Base-by-base conservation (phyloP, 2,329 filamentous ascomycete species). In the Stachybotrys chartarum region DNA sequence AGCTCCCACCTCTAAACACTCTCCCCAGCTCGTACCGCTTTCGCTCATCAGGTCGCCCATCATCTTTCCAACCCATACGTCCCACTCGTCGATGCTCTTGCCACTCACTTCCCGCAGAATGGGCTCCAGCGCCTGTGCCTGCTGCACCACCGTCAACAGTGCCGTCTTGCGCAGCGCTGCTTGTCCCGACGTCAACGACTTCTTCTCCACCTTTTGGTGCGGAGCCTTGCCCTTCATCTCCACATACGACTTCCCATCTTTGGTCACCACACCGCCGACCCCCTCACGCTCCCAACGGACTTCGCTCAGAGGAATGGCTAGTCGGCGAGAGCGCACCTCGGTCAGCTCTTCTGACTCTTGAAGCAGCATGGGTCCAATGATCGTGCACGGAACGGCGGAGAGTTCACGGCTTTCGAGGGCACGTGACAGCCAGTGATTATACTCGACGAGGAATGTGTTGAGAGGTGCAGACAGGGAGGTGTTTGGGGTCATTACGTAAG, bases 41-140 rank as follows among this genome's bases (percentile, higher is more conserved):
- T 93, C 87, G 68, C 87, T 85, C 66, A 96, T 80, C 65, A 97
- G 72, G 70, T 94, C 88, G 50, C 83, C 82, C 80, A 91, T 93
- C 87, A 96, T 90, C 70, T 87, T 90, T 46, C 86, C 85, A 73
- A 89, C 84, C 92, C 92, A 97, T 47, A 84, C 78, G 69, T 95
- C 89, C 91, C 91, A 97, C 73, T 97, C 92, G 62, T 96, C 91
- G 66, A 89, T 84, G 64, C 87, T 90, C 77, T 96, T 96, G 14
- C 87, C 88, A 65, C 88, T 95, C 50, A 85, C 84, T 64, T 96
- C 88, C 63, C 88, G 83, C 62, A 97, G 75, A 56, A 94, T 74
- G 6, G 90, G 90, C 71, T 97, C 92, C 64, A 97, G 75, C 59
- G 87, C 87, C 68, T 94, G 90, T 54, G 96, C 90, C 78, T 91